Evolutionary conservation across 441 rosid species (phyloP), one percentile per base, ranked within the genome.

Genomic region (Raphanus hybrid): DNA sequence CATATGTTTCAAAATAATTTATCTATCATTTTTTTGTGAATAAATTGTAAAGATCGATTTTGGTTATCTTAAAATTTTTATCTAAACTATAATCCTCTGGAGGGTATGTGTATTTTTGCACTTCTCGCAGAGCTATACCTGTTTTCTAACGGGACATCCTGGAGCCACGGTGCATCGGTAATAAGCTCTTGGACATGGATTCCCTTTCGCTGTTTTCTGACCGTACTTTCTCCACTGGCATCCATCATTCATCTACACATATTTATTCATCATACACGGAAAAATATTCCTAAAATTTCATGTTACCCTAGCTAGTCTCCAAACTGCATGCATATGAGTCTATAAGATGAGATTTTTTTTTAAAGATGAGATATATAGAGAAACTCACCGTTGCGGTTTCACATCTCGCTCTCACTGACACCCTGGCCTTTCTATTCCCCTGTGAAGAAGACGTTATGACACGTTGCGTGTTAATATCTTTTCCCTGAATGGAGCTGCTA

Each of bases 141-240:
- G 99, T 83, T 95, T 95, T 57, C 98, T 84, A 16, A 92, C 98
- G 0, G 97, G 98, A 73, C 99, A 95, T 62, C 91, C 93, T 0
- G 88, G 88, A 50, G 93, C 90, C 0, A 90, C 97, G 0, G 97
- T 95, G 83, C 99, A 95, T 14, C 98, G 92, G 70, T 92, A 95
- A 65, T 95, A 95, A 32, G 98, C 99, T 80, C 99, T 85, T 0
- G 99, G 99, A 80, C 99, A 95, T 43, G 98, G 98, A 73, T 95
- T 95, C 69, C 96, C 98, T 82, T 95, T 95, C 0, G 99, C 92
- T 3, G 94, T 89, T 84, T 95, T 95, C 80, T 95, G 99, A 7
- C 99, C 99, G 5, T 91, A 95, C 86, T 95, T 92, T 66, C 99
- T 91, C 99, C 99, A 95, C 61, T 95, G 99, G 12, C 99, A 92